phyloP scores from a whole-genome alignment of 2,329 filamentous ascomycete species.

The Coleophoma crateriformis region DNA sequence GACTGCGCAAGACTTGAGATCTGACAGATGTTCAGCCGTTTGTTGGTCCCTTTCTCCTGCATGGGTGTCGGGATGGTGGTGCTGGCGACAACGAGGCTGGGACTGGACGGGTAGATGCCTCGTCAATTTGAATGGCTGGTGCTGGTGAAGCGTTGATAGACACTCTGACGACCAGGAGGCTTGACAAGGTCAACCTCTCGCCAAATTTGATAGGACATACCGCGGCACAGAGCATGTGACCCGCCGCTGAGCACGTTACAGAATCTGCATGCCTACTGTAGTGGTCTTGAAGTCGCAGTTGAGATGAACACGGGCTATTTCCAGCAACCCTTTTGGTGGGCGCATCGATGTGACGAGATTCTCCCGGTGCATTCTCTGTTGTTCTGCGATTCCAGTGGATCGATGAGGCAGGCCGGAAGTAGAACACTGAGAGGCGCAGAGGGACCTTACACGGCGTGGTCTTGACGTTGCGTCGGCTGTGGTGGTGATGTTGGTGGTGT shows the following conservation, averaged over 20 bases:
- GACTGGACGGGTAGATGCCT: neutral
- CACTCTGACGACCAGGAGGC: too few species aligned
- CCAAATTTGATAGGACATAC: too few species aligned
- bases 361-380: too few species aligned
- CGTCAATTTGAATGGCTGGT: neutral
- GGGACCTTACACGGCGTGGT: too few species aligned
- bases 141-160: too few species aligned
- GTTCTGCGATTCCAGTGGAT: too few species aligned
- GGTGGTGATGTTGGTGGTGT: too few species aligned
- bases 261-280: constrained; percentile 4
- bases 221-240: neutral
- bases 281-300: neutral
- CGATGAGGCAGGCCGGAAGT: too few species aligned
- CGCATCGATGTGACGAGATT: too few species aligned
- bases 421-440: too few species aligned
- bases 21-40: neutral
- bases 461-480: too few species aligned
- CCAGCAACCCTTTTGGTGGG: neutral
- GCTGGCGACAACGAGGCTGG: neutral
- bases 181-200: too few species aligned
- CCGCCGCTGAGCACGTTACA: constrained; percentile 1
- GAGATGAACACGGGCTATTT: neutral
- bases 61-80: neutral
- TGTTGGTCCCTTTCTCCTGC: neutral
- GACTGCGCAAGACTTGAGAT: neutral